Evolutionary conservation across 352 stramenopile genomes (phyloP).

Genomic region (Globisporangium alternatum): DNA sequence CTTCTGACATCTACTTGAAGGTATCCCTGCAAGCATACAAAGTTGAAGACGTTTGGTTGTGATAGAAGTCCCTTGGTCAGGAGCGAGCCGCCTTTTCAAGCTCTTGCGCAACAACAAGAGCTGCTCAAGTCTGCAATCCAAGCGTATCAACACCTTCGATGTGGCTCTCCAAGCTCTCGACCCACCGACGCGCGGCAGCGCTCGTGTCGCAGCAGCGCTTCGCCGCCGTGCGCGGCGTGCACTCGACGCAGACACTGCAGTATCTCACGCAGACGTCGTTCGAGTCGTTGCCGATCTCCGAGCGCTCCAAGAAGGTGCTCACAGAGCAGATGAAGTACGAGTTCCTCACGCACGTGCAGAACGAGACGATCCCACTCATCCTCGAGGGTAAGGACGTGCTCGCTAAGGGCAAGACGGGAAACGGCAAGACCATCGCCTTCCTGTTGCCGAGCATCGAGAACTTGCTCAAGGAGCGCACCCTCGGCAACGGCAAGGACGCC

Average conservation of each 20-base stretch:
- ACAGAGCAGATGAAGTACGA: slow-evolving; percentile 84
- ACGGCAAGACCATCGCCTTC: slow-evolving; percentile 90
- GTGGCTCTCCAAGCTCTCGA: slow-evolving; percentile 17
- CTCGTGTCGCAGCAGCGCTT: slow-evolving; percentile 14
- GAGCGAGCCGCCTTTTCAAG: not conserved
- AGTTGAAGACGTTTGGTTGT: not conserved
- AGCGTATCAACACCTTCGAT: not conserved
- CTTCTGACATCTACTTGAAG: too few species aligned
- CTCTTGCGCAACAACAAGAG: slow-evolving; percentile 1
- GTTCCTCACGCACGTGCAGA: slow-evolving; percentile 90
- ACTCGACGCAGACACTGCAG: slow-evolving; percentile 15
- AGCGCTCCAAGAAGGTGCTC: slow-evolving; percentile 61
- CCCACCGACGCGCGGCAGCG: slow-evolving; percentile 1
- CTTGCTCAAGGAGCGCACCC: slow-evolving; percentile 27
- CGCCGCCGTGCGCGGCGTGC: slow-evolving; percentile 1
- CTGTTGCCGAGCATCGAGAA: slow-evolving; percentile 77
- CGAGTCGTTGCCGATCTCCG: slow-evolving; percentile 51
- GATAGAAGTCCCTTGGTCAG: not conserved
- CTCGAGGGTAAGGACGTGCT: slow-evolving; percentile 88
- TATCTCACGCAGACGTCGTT: slow-evolving; percentile 55
- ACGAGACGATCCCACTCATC: slow-evolving; percentile 74
- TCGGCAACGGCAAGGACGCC: slow-evolving; percentile 1
- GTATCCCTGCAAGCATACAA: too few species aligned
- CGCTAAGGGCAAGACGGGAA: slow-evolving; percentile 90
- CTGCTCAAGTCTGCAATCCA: slow-evolving; percentile 1